Base-by-base conservation (phyloP, 2,329 filamentous ascomycete genomes). In the Apiospora marii region DNA sequence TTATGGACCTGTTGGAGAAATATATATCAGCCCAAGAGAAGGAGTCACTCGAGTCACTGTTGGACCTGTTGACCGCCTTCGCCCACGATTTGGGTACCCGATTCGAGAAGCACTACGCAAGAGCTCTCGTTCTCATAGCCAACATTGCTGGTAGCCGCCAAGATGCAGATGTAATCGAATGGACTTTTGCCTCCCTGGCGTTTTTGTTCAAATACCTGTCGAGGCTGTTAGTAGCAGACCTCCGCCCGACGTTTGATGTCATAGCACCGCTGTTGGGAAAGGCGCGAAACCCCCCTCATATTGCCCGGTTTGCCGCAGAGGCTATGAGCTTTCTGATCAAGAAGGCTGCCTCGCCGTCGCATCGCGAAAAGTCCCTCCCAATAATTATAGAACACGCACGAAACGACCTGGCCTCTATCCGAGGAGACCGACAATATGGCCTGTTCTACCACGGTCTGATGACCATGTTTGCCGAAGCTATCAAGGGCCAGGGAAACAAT, bases 161-260 rank as follows among this genome's bases (percentile, higher is more conserved):
- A 72, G 92, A 94, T 79, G 92, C 94, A 37, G 94, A 95, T 75
- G 95, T 97, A n/a, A 94, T 98, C 69, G 96, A 99, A 84, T 98
- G 96, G 95, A 96, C 94, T 69, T 99, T 99, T 83, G 94, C 92
- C 16, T 95, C 94, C 77, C 87, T 99, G 72, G 95, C 96, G 67
- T 99, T 97, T 87, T 87, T 98, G 53, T 98, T 99, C 89, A 99
- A 99, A 81, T 98, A 98, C 80, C 89, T 99, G 6, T 97, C 95
- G 2, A 92, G 94, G 75, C 88, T 98, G 0, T 84, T 99, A 30
- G 93, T 96, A 0, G 92, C 94, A 4, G 94, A 99, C 79, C 84
- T 99, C 74, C 88, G 93, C 74, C 94, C 96, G 67, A 92, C 97
- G 1, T 95, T 94, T 80, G 90, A 94, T 79, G 90, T 96, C 70